These are phyloP conservation scores for Veloporphyrellus conicus DNA, from an alignment of 1,284 basidiomycete species.

Conservation along the genomic window DNA sequence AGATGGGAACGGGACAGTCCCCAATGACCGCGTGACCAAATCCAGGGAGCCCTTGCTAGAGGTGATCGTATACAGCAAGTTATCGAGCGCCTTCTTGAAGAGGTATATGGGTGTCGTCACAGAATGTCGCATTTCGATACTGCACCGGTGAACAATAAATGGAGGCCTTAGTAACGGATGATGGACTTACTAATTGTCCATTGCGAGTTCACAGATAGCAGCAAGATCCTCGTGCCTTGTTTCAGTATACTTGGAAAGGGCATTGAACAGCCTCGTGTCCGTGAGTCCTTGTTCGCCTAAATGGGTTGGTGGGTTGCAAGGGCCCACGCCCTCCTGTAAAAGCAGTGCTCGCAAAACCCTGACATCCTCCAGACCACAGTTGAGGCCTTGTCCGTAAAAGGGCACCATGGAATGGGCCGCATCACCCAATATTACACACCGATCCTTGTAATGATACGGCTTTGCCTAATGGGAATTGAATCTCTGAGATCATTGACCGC, in stretches of 20 bases:
- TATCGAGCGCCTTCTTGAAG: slow-evolving; percentile 80
- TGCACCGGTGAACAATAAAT: slow-evolving; percentile 35
- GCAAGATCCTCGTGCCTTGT: slow-evolving; percentile 82
- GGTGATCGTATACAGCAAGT: slow-evolving; percentile 61
- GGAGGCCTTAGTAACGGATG: slow-evolving; percentile 18
- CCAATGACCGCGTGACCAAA: slow-evolving; percentile 40
- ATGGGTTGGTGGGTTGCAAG: slow-evolving; percentile 31
- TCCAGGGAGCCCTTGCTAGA: slow-evolving; percentile 43
- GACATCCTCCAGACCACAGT: slow-evolving; percentile 97
- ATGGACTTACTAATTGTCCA: slow-evolving; percentile 87
- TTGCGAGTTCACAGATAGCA: slow-evolving; percentile 87
- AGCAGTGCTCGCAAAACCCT: slow-evolving; percentile 80
- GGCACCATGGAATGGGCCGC: slow-evolving; percentile 97
- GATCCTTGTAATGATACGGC: slow-evolving; percentile 88
- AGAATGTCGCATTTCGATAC: slow-evolving; percentile 90
- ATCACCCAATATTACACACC: slow-evolving; percentile 87
- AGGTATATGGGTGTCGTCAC: slow-evolving; percentile 82
- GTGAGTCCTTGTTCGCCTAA: slow-evolving; percentile 38
- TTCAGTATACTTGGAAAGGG: slow-evolving; percentile 74
- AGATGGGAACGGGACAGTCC: slow-evolving; percentile 52
- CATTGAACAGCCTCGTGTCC: slow-evolving; percentile 58
- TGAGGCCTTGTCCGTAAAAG: slow-evolving; percentile 97
- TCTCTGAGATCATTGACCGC: slow-evolving; percentile 15
- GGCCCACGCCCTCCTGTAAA: slow-evolving; percentile 60
- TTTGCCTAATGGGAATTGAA: slow-evolving; percentile 52